Conservation (phyloP, 2,329 filamentous ascomycete genomes). For the Epichloe scottii region DNA sequence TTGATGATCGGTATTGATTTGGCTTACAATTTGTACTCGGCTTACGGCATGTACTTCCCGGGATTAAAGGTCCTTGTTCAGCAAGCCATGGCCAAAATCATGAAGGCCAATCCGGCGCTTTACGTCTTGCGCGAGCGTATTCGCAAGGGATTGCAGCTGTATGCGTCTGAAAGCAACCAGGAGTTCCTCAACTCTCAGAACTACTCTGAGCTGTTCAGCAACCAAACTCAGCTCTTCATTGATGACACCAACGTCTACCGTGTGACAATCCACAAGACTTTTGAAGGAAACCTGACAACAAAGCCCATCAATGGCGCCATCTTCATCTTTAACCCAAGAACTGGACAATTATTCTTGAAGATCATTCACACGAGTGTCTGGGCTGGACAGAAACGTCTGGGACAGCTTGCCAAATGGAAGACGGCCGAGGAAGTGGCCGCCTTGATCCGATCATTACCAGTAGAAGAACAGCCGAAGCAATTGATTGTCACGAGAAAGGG, state of each 20-base stretch:
- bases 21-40: constrained; percentile 96
- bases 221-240: constrained; percentile 97
- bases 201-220: constrained; percentile 97
- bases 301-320: constrained; percentile 99
- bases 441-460: constrained; percentile 84
- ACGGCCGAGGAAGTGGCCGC: constrained; percentile 99
- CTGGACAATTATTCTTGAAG: constrained; percentile 94
- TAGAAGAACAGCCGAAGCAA: constrained; percentile 98
- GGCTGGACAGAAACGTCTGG: constrained; percentile 98
- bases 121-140: constrained; percentile 97
- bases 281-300: constrained; percentile 96
- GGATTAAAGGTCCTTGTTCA: constrained; percentile 90
- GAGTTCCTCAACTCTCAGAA: constrained; percentile 99
- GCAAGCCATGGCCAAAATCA: constrained; percentile 98
- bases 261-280: constrained; percentile 99
- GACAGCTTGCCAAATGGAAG: constrained; percentile 98
- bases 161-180: constrained; percentile 96
- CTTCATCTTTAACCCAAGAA: constrained; percentile 99
- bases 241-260: constrained; percentile 99
- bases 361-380: constrained; percentile 99
- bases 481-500: constrained; percentile 97
- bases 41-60: constrained; percentile 97
- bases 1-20: constrained; percentile 97
- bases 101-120: constrained; percentile 96
- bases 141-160: constrained; percentile 92